These are phyloP conservation scores for Ambrosiella xylebori DNA, from an alignment of 2,329 filamentous ascomycete species.

Conservation along the genomic window DNA sequence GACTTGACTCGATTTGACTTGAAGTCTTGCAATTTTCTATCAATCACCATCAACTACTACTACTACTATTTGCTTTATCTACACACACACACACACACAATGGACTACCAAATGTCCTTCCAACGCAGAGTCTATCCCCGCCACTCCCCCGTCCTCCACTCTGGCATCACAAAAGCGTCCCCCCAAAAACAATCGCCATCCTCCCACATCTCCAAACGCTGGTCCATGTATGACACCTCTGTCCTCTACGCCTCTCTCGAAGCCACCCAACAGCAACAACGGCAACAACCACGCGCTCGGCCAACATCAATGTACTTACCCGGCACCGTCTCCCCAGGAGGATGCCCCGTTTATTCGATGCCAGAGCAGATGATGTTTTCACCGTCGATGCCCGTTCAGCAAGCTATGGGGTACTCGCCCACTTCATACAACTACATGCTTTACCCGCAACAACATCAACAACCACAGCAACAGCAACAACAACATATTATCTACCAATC, in stretches of 20 bases:
- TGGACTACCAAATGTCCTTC: conserved; percentile 7
- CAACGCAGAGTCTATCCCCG: neutral
- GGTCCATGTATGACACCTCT: conserved; percentile 10
- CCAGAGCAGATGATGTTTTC: neutral
- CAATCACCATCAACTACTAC: neutral
- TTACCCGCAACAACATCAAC: neutral
- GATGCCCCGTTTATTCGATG: neutral
- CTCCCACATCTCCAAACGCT: conserved; percentile 8
- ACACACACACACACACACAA: neutral
- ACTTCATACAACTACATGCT: neutral
- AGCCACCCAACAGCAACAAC: neutral
- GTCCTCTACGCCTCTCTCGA: neutral
- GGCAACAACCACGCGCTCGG: conserved; percentile 4
- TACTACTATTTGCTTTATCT: neutral
- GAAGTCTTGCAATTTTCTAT: neutral
- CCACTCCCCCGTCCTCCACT: conserved; percentile 9
- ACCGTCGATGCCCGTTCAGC: neutral
- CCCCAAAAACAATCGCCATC: conserved; percentile 4
- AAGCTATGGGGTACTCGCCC: neutral
- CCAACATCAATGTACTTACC: conserved; percentile 10
- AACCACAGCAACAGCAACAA: neutral
- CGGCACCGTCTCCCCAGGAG: neutral
- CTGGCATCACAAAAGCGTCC: conserved; percentile 8
- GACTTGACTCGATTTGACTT: neutral
- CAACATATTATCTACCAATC: conserved; percentile 1